Conservation (phyloP, 2,329 filamentous ascomycete species). For the Calonectria crousiana region DNA sequence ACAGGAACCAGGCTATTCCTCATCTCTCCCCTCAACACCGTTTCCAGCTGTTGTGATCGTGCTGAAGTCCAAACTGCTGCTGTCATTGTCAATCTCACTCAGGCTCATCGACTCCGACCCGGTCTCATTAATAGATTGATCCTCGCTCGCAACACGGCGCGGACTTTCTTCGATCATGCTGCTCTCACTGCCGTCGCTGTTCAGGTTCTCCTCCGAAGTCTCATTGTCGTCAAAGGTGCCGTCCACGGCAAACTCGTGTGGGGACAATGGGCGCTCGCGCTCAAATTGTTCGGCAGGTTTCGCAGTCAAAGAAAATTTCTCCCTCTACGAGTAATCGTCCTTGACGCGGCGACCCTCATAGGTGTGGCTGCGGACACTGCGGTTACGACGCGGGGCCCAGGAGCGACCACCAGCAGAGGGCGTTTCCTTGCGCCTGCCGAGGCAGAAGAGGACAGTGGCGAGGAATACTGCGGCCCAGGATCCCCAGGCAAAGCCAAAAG, state of each 20-base stretch:
- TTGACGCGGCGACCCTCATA: conserved; percentile 71
- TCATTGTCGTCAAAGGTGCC: background rate
- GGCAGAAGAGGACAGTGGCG: conserved; percentile 75
- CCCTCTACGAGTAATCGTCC: conserved; percentile 73
- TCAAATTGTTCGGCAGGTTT: conserved; percentile 1
- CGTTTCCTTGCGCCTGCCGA: conserved; percentile 67
- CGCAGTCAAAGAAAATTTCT: conserved; percentile 6
- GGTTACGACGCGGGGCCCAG: conserved; percentile 43
- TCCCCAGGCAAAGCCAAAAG: conserved; percentile 83
- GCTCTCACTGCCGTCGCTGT: background rate
- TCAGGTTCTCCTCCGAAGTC: background rate
- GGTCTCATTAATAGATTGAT: background rate
- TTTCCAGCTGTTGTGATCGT: background rate
- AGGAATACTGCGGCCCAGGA: conserved; percentile 75
- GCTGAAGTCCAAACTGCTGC: background rate
- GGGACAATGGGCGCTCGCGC: background rate
- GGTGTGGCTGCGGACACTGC: conserved; percentile 54
- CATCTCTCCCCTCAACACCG: background rate
- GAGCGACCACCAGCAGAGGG: conserved; percentile 49
- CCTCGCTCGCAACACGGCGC: background rate
- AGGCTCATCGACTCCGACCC: background rate
- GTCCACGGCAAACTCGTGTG: background rate
- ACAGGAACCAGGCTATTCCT: background rate
- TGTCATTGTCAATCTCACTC: background rate
- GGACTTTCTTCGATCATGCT: background rate